A percentile compares a stretch with the other conserved stretches of the same genome.
phyloP scores from a whole-genome alignment of 2,329 filamentous ascomycete species.

The Botrytis byssoidea region DNA sequence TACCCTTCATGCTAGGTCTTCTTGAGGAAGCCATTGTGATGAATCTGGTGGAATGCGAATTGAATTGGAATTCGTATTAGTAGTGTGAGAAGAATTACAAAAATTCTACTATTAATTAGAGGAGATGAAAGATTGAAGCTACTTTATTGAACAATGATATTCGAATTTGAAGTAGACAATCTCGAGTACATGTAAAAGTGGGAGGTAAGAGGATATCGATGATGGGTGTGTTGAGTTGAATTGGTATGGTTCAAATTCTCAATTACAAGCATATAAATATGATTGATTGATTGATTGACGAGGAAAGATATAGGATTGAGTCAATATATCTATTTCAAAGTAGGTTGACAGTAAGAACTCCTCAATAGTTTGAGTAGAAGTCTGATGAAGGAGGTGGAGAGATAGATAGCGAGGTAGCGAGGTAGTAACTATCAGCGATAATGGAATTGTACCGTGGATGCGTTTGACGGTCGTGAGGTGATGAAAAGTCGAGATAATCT shows the following conservation, averaged over 20 bases:
- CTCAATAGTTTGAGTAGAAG: neutral
- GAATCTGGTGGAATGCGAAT: neutral
- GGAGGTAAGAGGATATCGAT: neutral
- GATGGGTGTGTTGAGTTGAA: neutral
- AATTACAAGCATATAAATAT: neutral
- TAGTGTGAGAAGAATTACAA: neutral
- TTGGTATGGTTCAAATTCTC: neutral
- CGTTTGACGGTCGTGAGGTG: neutral
- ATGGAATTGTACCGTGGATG: neutral
- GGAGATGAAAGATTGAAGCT: neutral
- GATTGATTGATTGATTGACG: neutral
- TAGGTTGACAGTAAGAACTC: neutral
- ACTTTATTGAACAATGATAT: neutral
- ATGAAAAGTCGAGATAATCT: neutral
- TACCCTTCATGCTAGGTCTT: constrained; percentile 49
- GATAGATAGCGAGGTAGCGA: neutral
- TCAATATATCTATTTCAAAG: neutral
- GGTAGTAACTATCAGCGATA: neutral
- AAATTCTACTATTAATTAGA: neutral
- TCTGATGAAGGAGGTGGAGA: neutral
- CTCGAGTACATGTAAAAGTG: constrained; percentile 1
- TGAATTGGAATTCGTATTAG: neutral
- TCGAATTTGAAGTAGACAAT: neutral
- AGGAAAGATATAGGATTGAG: neutral
- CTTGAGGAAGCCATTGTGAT: constrained; percentile 21